phyloP scores from a whole-genome alignment of 2,329 filamentous ascomycete species.

The Lithohypha guttulata region DNA sequence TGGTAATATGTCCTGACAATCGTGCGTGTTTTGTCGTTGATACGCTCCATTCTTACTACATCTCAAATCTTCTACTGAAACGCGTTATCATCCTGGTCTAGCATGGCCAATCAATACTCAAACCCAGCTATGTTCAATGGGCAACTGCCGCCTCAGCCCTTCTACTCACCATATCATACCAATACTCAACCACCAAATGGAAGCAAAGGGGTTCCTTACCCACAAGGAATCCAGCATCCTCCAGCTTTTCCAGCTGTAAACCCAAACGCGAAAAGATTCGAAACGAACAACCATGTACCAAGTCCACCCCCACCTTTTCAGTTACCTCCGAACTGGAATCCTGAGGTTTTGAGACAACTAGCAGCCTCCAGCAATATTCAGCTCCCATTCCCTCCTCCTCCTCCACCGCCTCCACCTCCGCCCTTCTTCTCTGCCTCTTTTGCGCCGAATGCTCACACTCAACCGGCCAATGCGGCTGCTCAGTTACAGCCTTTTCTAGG shows the following conservation, averaged over 20 bases:
- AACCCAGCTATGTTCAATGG: neutral
- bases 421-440: conserved; percentile 14
- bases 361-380: neutral
- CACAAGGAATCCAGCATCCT: neutral
- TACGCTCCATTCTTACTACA: too few relatives aligned
- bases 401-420: conserved; percentile 18
- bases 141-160: conserved; percentile 1
- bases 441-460: conserved; percentile 15
- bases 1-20: too few relatives aligned
- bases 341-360: conserved; percentile 3
- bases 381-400: conserved; percentile 20
- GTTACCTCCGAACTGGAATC: neutral
- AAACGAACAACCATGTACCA: conserved; percentile 25
- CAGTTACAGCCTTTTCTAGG: conserved; percentile 8
- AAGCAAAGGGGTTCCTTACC: neutral
- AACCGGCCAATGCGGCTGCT: conserved; percentile 7
- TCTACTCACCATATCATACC: neutral
- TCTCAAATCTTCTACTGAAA: too few relatives aligned
- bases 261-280: conserved; percentile 21
- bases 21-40: too few relatives aligned
- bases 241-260: neutral
- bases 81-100: too few relatives aligned
- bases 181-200: conserved; percentile 2
- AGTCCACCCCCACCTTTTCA: conserved; percentile 13
- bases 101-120: conserved; percentile 3